phyloP scores from a whole-genome alignment of 768 basidiomycete genomes.

The Tylopilus rubrobrunneus region DNA sequence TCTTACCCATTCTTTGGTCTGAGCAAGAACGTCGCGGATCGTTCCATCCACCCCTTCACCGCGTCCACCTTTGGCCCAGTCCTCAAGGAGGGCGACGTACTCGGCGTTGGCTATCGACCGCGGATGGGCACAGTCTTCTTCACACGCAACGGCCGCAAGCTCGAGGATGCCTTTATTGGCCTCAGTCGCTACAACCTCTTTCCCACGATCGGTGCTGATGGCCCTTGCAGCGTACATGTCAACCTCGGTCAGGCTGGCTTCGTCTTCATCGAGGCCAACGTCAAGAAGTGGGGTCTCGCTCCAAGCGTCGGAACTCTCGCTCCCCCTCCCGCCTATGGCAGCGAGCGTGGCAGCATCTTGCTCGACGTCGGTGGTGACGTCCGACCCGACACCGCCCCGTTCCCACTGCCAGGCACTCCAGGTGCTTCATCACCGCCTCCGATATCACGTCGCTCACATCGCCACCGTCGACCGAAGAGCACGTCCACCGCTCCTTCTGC shows the following conservation, averaged over 20 bases:
- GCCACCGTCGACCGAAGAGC: constrained; percentile 53
- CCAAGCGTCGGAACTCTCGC: constrained; percentile 96
- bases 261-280: constrained; percentile 99
- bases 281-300: constrained; percentile 99
- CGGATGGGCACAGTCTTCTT: constrained; percentile 98
- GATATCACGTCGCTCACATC: constrained; percentile 53
- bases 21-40: too few species aligned
- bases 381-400: constrained; percentile 36
- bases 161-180: constrained; percentile 93
- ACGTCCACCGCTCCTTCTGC: constrained; percentile 39
- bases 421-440: constrained; percentile 42
- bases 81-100: constrained; percentile 91
- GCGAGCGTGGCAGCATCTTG: constrained; percentile 93
- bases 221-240: constrained; percentile 94
- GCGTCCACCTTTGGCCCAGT: constrained; percentile 75
- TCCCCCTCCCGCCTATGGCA: constrained; percentile 97
- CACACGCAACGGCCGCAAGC: constrained; percentile 95
- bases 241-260: constrained; percentile 98
- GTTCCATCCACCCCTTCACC: constrained; percentile 94
- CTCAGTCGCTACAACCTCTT: constrained; percentile 91
- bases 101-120: constrained; percentile 94
- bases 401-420: constrained; percentile 30
- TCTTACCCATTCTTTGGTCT: too few species aligned
- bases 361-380: constrained; percentile 70
- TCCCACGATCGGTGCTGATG: constrained; percentile 95